A percentile compares a stretch with the other conserved stretches of the same genome.
phyloP scores from a whole-genome alignment of 1,284 basidiomycete genomes.

The Cutaneotrichosporon cavernicola region DNA sequence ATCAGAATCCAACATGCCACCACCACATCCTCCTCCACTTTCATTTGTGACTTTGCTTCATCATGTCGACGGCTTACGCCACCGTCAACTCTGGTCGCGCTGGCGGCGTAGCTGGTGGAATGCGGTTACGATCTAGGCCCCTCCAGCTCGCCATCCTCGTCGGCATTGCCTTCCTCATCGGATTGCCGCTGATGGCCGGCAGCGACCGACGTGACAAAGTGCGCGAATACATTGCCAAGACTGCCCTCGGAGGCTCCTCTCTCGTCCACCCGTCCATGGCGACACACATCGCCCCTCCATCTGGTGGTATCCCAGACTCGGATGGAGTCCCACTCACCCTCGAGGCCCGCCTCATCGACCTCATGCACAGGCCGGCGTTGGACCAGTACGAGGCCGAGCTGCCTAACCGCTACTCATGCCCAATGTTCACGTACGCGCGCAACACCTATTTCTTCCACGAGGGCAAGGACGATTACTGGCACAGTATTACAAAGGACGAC shows the following conservation, averaged over 20 bases:
- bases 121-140: constrained; percentile 22
- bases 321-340: constrained; percentile 39
- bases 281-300: constrained; percentile 31
- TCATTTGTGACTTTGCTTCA: not conserved
- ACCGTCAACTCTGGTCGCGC: constrained; percentile 2
- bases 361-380: constrained; percentile 41
- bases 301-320: constrained; percentile 36
- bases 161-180: constrained; percentile 21
- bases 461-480: constrained; percentile 47
- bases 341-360: constrained; percentile 38
- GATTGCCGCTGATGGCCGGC: constrained; percentile 18
- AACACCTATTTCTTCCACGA: constrained; percentile 52
- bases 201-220: constrained; percentile 17
- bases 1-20: too few relatives aligned
- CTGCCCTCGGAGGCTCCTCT: constrained; percentile 5
- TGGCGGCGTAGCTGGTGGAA: constrained; percentile 14
- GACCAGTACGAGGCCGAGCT: constrained; percentile 49
- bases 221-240: constrained; percentile 8
- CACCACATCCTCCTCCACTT: not conserved
- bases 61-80: constrained; percentile 14
- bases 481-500: constrained; percentile 38
- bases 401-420: constrained; percentile 41
- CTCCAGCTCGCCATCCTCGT: constrained; percentile 24
- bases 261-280: constrained; percentile 14
- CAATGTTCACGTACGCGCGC: constrained; percentile 46